Percentiles rank a stretch among this genome's conserved stretches.
Conservation (phyloP, 495 filamentous ascomycete genomes). For the Bacidia gigantensis region DNA sequence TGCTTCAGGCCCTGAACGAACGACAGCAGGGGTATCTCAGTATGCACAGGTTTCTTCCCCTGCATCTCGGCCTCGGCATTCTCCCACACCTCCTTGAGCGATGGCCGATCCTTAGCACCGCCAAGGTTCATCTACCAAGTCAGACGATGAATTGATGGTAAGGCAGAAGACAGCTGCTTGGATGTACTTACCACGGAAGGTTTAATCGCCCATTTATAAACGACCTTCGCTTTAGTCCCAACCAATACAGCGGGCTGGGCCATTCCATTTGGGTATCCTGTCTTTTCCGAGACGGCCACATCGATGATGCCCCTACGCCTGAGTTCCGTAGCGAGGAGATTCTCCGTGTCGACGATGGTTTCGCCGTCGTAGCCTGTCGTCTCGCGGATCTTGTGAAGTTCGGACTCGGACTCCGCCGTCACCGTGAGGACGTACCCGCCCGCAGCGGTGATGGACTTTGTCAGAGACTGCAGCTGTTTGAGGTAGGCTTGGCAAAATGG, state of each 20-base stretch:
- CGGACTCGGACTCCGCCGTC: conserved; percentile 11
- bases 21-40: not conserved
- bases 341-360: conserved; percentile 10
- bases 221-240: conserved; percentile 1
- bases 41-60: conserved; percentile 12
- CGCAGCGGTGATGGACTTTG: conserved; percentile 6
- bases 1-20: not conserved
- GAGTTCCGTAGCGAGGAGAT: conserved; percentile 9
- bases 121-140: conserved; percentile 6
- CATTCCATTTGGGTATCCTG: conserved; percentile 16
- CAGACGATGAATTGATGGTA: not conserved
- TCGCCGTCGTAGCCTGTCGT: conserved; percentile 10
- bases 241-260: conserved; percentile 19
- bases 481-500: conserved; percentile 19
- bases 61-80: conserved; percentile 14
- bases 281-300: conserved; percentile 16
- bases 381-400: conserved; percentile 8
- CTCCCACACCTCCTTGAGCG: conserved; percentile 15
- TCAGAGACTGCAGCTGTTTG: conserved; percentile 10
- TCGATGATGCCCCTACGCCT: conserved; percentile 9
- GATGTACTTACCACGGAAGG: conserved; percentile 9
- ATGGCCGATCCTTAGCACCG: conserved; percentile 18
- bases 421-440: conserved; percentile 11
- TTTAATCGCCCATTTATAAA: conserved; percentile 17
- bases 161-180: not conserved